Base-by-base conservation (phyloP, 1,139 yeast species). In the Kazachstania sp. region DNA sequence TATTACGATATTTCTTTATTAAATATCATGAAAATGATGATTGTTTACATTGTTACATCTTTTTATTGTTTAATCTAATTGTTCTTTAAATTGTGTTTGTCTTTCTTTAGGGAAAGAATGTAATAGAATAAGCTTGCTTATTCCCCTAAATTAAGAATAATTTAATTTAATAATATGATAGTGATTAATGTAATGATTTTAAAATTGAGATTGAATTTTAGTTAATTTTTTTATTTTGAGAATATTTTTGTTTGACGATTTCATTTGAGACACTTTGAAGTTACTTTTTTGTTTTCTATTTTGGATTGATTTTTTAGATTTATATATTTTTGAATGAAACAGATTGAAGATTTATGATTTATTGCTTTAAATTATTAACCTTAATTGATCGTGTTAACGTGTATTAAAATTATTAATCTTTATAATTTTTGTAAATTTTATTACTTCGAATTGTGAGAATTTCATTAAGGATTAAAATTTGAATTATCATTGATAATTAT, bases 111-210 rank as follows among this genome's bases (percentile, higher is more conserved):
- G 29, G 15, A 44, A 45, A 45, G 50, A 47, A 48, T 49, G 39
- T 59, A 54, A 61, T 61, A 61, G 81, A 78, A 80, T 81, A 86
- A 83, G 95, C 95, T 85, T 86, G 95, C 95, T 78, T 81, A 79
- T 75, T 34, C 54, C 73, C 81, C 55, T 30, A 43, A 4, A 18
- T 31, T 13, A 37, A 20, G 28, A 12, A n/a, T 12, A 35, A 29
- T 36, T 43, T n/a, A 16, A 13, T 11, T 16, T 29, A 13, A 19
- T 18, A 18, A 39, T 16, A 30, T 18, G 36, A 26, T 18, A 6
- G 30, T 26, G 37, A 19, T 37, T 28, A 23, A 36, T 39, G 45
- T 41, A 16, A 19, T 30, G 26, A 16, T 11, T 28, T n/a, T 13
- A 26, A 23, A 23, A 23, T 23, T 23, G 28, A 23, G 28, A 23